Evolutionary conservation across 192 early-diverging fungal genomes (phyloP).

Genomic region (Backusella parvicylindrica): DNA sequence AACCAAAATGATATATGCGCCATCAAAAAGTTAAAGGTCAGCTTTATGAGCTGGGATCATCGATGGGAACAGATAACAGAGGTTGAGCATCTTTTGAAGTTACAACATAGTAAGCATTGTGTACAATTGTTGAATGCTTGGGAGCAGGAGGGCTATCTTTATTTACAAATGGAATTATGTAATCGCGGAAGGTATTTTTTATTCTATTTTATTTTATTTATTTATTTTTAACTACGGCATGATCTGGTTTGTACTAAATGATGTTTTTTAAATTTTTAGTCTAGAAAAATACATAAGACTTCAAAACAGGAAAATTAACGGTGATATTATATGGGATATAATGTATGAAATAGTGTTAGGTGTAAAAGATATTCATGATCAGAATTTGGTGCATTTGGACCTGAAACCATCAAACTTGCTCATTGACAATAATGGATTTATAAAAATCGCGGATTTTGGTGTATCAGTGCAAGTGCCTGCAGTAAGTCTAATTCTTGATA

Average conservation of each 20-base stretch:
- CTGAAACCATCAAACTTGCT: slow-evolving; percentile 90
- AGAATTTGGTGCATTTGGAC: slow-evolving; percentile 79
- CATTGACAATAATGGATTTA: slow-evolving; percentile 54
- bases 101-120: slow-evolving; percentile 57
- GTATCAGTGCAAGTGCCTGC: slow-evolving; percentile 63
- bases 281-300: slow-evolving; percentile 11
- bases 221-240: neutral
- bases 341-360: slow-evolving; percentile 63
- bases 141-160: slow-evolving; percentile 88
- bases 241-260: neutral
- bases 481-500: slow-evolving; percentile 31
- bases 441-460: slow-evolving; percentile 94
- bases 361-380: slow-evolving; percentile 67
- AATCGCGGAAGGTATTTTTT: slow-evolving; percentile 58
- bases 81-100: slow-evolving; percentile 72
- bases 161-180: slow-evolving; percentile 89
- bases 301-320: slow-evolving; percentile 1
- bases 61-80: slow-evolving; percentile 73
- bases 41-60: slow-evolving; percentile 68
- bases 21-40: slow-evolving; percentile 73
- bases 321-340: slow-evolving; percentile 69
- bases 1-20: slow-evolving; percentile 66
- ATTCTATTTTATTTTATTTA: slow-evolving; percentile 18
- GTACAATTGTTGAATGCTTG: slow-evolving; percentile 79
- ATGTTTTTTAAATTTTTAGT: neutral